Evolutionary conservation across 305 asterid species (phyloP), one percentile per base, ranked within the genome.

Genomic region (Striga hermonthica): DNA sequence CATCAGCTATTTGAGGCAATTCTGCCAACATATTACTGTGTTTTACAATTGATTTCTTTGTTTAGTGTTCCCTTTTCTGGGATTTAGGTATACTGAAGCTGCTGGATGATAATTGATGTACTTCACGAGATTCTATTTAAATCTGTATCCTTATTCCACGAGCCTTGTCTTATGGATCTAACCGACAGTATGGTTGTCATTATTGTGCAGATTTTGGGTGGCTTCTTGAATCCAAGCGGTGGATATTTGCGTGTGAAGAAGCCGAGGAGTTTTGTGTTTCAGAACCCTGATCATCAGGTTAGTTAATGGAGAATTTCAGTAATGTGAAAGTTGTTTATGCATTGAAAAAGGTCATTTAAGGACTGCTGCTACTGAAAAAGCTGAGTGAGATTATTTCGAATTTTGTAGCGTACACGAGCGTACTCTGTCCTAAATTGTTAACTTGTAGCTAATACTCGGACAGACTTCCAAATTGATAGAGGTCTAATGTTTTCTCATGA

Each of bases 241-340:
- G 97, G 97, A 1, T 45, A 70, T 80, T 48, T 85, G 76, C 79
- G 66, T 45, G 97, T 92, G 60, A 83, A 71, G 68, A 90, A 83
- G 72, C 96, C 98, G 0, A 78, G 88, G 78, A 87, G 98, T 71
- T 92, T 85, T 71, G 98, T 92, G 62, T 90, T 89, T 75, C 97
- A 92, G 84, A 92, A 92, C 63, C 97, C 98, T 13, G 97, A 90
- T 69, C 97, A 92, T 70, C 98, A 89, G 97, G 96, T 89, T 76
- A 57, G 73, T 45, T 54, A 45, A 12, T 28, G 6, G 7, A 55
- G 22, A 62, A 28, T 62, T 62, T n/a, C 8, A 22, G 36, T 66
- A 22, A 22, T 22, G 31, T 22, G 31, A 22, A 22, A 22, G 31
- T 43, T 2, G 57, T 70, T 3, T 52, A 40, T 22, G 49, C 9